Percentiles rank a stretch among this genome's conserved stretches.
These are phyloP conservation scores for Ilex aquifolium DNA, from an alignment of 257 asterid genomes.

Conservation along the genomic window DNA sequence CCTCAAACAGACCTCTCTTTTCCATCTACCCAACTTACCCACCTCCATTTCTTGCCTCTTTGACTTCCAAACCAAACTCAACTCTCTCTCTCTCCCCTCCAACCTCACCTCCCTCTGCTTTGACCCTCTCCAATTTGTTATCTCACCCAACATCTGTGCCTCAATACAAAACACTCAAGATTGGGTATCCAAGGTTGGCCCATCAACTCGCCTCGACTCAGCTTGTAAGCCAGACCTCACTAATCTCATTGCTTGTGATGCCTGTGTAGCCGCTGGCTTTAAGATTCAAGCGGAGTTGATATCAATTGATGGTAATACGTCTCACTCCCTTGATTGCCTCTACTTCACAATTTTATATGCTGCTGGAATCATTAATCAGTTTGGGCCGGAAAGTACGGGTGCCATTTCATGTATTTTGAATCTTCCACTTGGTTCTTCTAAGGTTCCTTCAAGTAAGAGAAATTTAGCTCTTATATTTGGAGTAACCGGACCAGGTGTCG, in stretches of 20 bases:
- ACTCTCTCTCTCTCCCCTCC: slow-evolving; percentile 41
- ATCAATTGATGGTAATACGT: slow-evolving; percentile 64
- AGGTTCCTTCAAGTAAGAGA: slow-evolving; percentile 16
- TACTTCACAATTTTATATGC: slow-evolving; percentile 72
- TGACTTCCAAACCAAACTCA: slow-evolving; percentile 56
- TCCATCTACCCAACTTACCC: slow-evolving; percentile 47
- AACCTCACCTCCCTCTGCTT: slow-evolving; percentile 54
- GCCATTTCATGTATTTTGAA: slow-evolving; percentile 61
- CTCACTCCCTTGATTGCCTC: slow-evolving; percentile 64
- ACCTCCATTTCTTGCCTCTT: slow-evolving; percentile 70
- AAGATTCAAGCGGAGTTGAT: slow-evolving; percentile 44
- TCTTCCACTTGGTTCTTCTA: slow-evolving; percentile 27
- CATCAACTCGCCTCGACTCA: slow-evolving; percentile 45
- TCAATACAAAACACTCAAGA: slow-evolving; percentile 54
- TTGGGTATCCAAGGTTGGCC: slow-evolving; percentile 55
- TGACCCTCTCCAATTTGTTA: slow-evolving; percentile 67
- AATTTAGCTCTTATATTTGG: slow-evolving; percentile 45
- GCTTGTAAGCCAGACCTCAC: slow-evolving; percentile 62
- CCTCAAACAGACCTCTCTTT: slow-evolving; percentile 49
- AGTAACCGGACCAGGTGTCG: slow-evolving; percentile 48
- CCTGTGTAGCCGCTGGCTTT: slow-evolving; percentile 69
- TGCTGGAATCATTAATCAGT: slow-evolving; percentile 70
- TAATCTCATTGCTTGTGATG: slow-evolving; percentile 60
- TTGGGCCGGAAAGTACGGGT: slow-evolving; percentile 65
- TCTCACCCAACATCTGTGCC: slow-evolving; percentile 47